Evolutionary conservation across 2,329 filamentous ascomycete genomes (phyloP).

Genomic region (Dactylella cylindrospora): DNA sequence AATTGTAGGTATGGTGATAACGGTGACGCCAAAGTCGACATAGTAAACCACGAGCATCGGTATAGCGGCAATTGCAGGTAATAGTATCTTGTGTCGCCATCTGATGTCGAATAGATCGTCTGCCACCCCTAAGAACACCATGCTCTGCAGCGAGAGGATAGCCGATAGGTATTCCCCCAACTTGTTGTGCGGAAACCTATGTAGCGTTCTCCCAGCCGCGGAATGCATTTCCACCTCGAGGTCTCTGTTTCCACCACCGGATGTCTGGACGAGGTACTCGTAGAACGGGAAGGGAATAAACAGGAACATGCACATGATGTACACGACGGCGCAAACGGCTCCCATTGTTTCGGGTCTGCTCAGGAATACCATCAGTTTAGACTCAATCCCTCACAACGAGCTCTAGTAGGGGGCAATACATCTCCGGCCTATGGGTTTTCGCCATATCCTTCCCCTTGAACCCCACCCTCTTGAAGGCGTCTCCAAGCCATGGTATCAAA

Average conservation of each 20-base stretch:
- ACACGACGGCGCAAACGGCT: conserved; percentile 86
- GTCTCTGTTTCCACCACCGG: conserved; percentile 87
- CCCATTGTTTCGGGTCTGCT: conserved; percentile 89
- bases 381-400: conserved; percentile 9
- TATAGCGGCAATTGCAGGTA: conserved; percentile 88
- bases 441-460: conserved; percentile 87
- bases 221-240: conserved; percentile 73
- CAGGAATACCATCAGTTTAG: conserved; percentile 10
- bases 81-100: conserved; percentile 98
- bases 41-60: conserved; percentile 96
- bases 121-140: conserved; percentile 85
- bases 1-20: conserved; percentile 84
- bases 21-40: conserved; percentile 96
- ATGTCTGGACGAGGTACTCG: conserved; percentile 95
- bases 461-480: conserved; percentile 82
- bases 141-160: conserved; percentile 86
- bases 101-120: conserved; percentile 98
- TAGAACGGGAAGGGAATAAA: conserved; percentile 98
- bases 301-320: conserved; percentile 80
- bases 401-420: conserved; percentile 58
- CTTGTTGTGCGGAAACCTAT: conserved; percentile 93
- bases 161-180: conserved; percentile 93
- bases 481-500: conserved; percentile 89
- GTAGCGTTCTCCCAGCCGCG: conserved; percentile 79
- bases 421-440: conserved; percentile 72